Evolutionary conservation across 1,139 yeast species (phyloP).

Genomic region (Nadsonia commutata): DNA sequence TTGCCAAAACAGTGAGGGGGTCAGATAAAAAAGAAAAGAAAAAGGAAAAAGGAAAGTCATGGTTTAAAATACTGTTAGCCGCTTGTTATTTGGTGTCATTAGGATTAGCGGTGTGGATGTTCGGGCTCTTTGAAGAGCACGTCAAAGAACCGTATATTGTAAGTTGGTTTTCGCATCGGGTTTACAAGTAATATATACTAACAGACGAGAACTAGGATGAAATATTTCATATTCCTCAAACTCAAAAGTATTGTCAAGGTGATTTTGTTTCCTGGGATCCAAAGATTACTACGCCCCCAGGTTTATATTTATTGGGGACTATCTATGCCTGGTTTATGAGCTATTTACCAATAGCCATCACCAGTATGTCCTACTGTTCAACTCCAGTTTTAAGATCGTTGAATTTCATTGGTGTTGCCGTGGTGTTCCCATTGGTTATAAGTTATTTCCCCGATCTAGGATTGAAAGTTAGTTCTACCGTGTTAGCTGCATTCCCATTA

Average conservation of each 20-base stretch:
- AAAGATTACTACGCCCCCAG: constrained; percentile 96
- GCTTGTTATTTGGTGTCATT: neutral
- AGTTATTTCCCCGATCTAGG: constrained; percentile 7
- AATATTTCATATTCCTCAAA: constrained; percentile 71
- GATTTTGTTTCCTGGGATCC: constrained; percentile 61
- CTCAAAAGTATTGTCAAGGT: constrained; percentile 48
- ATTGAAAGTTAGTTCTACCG: constrained; percentile 3
- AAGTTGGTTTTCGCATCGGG: neutral
- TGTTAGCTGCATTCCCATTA: constrained; percentile 48
- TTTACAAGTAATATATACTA: neutral
- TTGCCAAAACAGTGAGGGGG: no score
- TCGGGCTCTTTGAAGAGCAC: neutral
- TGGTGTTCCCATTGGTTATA: constrained; percentile 35
- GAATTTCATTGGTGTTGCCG: constrained; percentile 31
- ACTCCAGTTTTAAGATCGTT: constrained; percentile 13
- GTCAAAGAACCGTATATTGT: constrained; percentile 3
- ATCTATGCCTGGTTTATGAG: constrained; percentile 27
- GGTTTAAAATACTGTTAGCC: neutral
- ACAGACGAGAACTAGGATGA: constrained; percentile 40
- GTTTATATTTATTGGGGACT: constrained; percentile 58
- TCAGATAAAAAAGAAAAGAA: neutral
- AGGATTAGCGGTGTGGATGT: neutral
- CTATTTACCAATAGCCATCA: constrained; percentile 11
- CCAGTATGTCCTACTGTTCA: constrained; percentile 13
- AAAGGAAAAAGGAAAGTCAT: neutral